Evolutionary conservation across 345 rosid species (phyloP).

Genomic region (Eucalyptus albens): DNA sequence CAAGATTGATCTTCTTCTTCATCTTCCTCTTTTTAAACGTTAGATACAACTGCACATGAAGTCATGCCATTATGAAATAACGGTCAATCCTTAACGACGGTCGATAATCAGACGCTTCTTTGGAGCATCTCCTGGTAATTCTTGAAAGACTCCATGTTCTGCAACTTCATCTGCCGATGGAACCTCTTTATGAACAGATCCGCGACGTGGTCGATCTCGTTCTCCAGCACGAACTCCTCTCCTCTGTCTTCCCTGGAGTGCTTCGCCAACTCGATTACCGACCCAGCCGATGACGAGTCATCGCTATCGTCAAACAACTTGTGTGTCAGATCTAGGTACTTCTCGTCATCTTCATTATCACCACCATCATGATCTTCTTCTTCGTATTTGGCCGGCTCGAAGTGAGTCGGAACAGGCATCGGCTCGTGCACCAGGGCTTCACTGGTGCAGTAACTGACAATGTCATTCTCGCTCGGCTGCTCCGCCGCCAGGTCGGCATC

Average conservation of each 20-base stretch:
- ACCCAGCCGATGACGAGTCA: constrained; percentile 18
- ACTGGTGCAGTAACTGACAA: neutral
- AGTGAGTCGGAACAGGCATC: neutral
- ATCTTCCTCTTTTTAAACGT: neutral
- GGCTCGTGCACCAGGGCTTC: neutral
- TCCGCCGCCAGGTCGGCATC: neutral
- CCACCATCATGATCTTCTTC: neutral
- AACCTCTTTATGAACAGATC: constrained; percentile 68
- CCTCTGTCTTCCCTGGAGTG: constrained; percentile 46
- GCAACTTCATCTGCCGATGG: constrained; percentile 62
- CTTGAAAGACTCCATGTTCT: constrained; percentile 57
- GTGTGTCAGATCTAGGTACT: constrained; percentile 51
- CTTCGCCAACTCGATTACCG: constrained; percentile 72
- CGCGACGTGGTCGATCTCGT: constrained; percentile 70
- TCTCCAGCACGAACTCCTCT: constrained; percentile 67
- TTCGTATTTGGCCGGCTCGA: constrained; percentile 1
- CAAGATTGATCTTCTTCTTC: neutral
- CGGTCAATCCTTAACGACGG: neutral
- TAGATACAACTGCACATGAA: neutral
- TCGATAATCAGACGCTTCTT: neutral
- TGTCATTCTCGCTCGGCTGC: neutral
- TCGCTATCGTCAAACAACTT: constrained; percentile 8
- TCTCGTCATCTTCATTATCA: neutral
- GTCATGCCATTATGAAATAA: neutral
- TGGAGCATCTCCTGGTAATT: constrained; percentile 13